phyloP scores from a whole-genome alignment of 73 alveolate genomes.

The Paramecium caudatum region DNA sequence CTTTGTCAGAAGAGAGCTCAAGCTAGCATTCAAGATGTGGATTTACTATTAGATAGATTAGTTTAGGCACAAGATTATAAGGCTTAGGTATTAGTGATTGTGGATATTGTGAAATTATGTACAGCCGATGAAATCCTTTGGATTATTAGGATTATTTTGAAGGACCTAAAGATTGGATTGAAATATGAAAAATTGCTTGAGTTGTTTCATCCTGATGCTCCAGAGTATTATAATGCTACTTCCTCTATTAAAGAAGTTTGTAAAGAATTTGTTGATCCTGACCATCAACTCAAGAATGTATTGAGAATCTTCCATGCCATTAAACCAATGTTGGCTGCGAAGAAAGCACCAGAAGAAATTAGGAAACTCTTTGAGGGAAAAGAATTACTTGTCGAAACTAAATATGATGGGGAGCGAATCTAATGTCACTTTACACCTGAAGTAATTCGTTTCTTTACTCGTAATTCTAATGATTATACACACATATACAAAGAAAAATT shows the following conservation, averaged over 20 bases:
- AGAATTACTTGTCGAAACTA: slow-evolving; percentile 92
- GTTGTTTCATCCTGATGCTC: slow-evolving; percentile 92
- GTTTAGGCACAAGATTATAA: slow-evolving; percentile 86
- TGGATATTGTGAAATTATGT: slow-evolving; percentile 84
- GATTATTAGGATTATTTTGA: slow-evolving; percentile 92
- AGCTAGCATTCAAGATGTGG: slow-evolving; percentile 84
- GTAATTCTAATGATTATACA: slow-evolving; percentile 95
- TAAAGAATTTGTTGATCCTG: slow-evolving; percentile 86
- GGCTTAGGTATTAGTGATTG: slow-evolving; percentile 82
- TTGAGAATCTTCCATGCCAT: slow-evolving; percentile 95
- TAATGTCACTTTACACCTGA: slow-evolving; percentile 89
- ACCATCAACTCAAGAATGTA: slow-evolving; percentile 84
- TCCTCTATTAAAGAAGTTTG: slow-evolving; percentile 92
- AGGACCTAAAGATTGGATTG: slow-evolving; percentile 92
- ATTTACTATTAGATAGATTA: slow-evolving; percentile 87
- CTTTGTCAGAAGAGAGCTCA: slow-evolving; percentile 82
- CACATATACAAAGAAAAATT: slow-evolving; percentile 92
- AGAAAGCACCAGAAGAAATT: slow-evolving; percentile 76
- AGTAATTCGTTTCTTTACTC: slow-evolving; percentile 88
- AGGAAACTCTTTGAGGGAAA: slow-evolving; percentile 82
- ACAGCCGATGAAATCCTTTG: slow-evolving; percentile 94
- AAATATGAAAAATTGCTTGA: slow-evolving; percentile 92
- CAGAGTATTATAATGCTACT: slow-evolving; percentile 92
- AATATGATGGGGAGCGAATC: slow-evolving; percentile 98
- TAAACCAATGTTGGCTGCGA: slow-evolving; percentile 96